Evolutionary conservation across 2,329 filamentous ascomycete genomes (phyloP).

Genomic region (Colletotrichum shisoi): DNA sequence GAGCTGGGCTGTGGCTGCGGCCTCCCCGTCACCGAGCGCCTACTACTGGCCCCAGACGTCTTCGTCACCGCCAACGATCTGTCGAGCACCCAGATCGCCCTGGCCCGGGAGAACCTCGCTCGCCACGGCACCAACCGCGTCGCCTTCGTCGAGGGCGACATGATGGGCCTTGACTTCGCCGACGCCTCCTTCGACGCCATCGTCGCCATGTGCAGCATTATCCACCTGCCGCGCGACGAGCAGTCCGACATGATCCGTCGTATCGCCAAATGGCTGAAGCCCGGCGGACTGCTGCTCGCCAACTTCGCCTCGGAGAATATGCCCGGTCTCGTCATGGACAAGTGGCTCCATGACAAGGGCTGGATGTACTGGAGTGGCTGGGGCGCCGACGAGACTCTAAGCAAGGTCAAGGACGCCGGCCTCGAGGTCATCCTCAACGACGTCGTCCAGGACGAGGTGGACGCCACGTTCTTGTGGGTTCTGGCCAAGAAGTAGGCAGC

Average conservation of each 20-base stretch:
- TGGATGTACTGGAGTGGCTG: slow-evolving; percentile 57
- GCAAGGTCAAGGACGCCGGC: slow-evolving; percentile 45
- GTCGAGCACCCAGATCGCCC: slow-evolving; percentile 50
- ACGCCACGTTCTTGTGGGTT: slow-evolving; percentile 53
- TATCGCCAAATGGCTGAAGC: slow-evolving; percentile 59
- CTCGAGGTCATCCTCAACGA: slow-evolving; percentile 48
- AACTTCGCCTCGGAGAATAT: slow-evolving; percentile 52
- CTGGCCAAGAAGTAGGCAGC: slow-evolving; percentile 46
- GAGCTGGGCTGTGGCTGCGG: slow-evolving; percentile 56
- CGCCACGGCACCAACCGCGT: slow-evolving; percentile 40
- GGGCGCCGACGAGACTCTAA: slow-evolving; percentile 48
- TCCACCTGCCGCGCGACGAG: slow-evolving; percentile 62
- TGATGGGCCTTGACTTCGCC: slow-evolving; percentile 49
- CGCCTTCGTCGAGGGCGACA: slow-evolving; percentile 50
- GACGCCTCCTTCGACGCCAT: slow-evolving; percentile 56
- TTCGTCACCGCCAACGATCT: slow-evolving; percentile 53
- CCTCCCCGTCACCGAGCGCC: slow-evolving; percentile 48
- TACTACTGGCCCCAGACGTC: slow-evolving; percentile 44
- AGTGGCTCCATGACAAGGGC: slow-evolving; percentile 52
- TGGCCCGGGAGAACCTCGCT: slow-evolving; percentile 41
- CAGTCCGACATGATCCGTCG: slow-evolving; percentile 57
- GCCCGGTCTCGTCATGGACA: slow-evolving; percentile 45
- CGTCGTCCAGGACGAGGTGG: slow-evolving; percentile 46
- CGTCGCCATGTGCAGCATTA: slow-evolving; percentile 62
- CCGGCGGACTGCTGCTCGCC: slow-evolving; percentile 59